A percentile compares a stretch with the other conserved stretches of the same genome.
phyloP scores from a whole-genome alignment of 139 green algal species.

The Tetraselmis chui region DNA sequence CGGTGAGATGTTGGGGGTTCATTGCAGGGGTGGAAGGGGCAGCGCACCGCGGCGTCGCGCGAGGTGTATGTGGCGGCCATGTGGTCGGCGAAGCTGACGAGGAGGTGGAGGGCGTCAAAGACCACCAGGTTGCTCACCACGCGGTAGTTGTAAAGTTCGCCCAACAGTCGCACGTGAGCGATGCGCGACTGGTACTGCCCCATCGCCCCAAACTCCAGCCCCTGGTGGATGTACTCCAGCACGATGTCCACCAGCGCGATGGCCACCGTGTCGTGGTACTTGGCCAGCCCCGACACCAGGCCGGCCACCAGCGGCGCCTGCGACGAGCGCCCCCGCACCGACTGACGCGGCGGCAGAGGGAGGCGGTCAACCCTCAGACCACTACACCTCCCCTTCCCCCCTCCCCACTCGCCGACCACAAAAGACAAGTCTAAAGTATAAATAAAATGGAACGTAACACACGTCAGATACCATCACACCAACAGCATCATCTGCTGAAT shows the following conservation, averaged over 20 bases:
- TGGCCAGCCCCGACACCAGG: slow-evolving; percentile 66
- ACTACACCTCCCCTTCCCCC: no score
- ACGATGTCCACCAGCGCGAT: slow-evolving; percentile 72
- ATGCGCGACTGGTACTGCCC: slow-evolving; percentile 80
- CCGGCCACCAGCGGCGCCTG: slow-evolving; percentile 69
- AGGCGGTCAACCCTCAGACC: no score
- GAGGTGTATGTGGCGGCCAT: slow-evolving; percentile 30
- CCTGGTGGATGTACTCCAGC: slow-evolving; percentile 76
- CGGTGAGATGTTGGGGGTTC: no score
- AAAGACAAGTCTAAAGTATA: no score
- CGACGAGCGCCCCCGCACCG: slow-evolving; percentile 40
- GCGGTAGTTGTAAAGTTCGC: slow-evolving; percentile 90
- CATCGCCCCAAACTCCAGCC: slow-evolving; percentile 33
- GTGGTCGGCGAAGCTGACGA: slow-evolving; percentile 70
- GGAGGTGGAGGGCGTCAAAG: slow-evolving; percentile 82
- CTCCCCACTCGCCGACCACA: no score
- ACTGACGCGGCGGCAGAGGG: no score
- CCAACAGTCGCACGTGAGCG: slow-evolving; percentile 71
- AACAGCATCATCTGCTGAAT: no score
- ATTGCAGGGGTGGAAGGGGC: slow-evolving; percentile 34
- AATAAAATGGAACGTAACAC: no score
- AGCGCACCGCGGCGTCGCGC: neutral
- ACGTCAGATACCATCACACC: no score
- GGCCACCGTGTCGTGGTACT: slow-evolving; percentile 71
- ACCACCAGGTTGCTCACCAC: slow-evolving; percentile 53